Conservation (phyloP, 2,329 filamentous ascomycete genomes). For the Lecanosticta acicola region DNA sequence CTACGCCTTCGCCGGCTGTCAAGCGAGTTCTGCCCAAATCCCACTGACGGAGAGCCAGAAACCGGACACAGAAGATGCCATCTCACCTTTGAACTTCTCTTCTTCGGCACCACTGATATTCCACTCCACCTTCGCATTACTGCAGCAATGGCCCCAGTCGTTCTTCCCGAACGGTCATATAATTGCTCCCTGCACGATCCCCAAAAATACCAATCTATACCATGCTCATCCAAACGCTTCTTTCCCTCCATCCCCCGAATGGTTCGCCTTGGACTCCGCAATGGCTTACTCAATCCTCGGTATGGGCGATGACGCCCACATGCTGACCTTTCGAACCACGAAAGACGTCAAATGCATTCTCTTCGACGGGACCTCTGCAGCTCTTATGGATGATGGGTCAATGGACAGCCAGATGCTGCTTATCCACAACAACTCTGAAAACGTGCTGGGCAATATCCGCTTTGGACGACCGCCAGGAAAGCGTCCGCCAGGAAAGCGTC, state of each 20-base stretch:
- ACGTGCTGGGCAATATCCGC: conserved; percentile 32
- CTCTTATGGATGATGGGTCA: conserved; percentile 44
- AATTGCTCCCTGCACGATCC: conserved; percentile 44
- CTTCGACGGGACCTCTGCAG: conserved; percentile 49
- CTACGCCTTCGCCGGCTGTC: too few relatives aligned
- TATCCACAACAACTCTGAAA: conserved; percentile 39
- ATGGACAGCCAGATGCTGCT: conserved; percentile 47
- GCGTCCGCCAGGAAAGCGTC: conserved; percentile 6
- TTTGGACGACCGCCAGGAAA: conserved; percentile 24
- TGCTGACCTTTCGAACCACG: conserved; percentile 48
- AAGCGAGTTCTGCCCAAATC: not conserved
- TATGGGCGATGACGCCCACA: conserved; percentile 37
- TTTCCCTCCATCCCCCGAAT: conserved; percentile 46
- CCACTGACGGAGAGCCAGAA: not conserved
- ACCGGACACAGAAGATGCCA: not conserved
- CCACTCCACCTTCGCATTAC: conserved; percentile 42
- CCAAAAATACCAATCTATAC: conserved; percentile 46
- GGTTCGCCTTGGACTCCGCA: conserved; percentile 49
- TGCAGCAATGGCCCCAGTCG: conserved; percentile 49
- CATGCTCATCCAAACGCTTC: conserved; percentile 43
- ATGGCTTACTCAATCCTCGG: conserved; percentile 54
- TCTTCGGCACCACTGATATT: conserved; percentile 47
- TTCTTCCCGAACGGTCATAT: conserved; percentile 49
- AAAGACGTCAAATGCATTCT: conserved; percentile 42
- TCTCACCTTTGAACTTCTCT: conserved; percentile 41